Percentiles rank a stretch among this genome's conserved stretches.
These are phyloP conservation scores for Elongisporangium prolatum DNA, from an alignment of 352 stramenopile species.

Conservation along the genomic window DNA sequence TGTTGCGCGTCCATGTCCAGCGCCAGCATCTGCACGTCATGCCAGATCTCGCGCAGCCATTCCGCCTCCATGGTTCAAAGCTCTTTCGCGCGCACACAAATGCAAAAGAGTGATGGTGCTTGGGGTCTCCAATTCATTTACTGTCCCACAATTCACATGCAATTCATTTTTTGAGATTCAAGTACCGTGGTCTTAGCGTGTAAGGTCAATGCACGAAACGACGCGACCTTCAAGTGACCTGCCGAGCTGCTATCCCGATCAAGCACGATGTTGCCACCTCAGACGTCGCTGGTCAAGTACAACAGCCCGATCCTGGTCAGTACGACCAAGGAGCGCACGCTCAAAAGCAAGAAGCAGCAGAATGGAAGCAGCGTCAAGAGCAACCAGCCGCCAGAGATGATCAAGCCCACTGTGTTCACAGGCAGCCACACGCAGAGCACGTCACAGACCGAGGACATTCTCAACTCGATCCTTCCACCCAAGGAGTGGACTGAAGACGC, in stretches of 20 bases:
- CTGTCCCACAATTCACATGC: background rate
- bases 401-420: constrained; percentile 57
- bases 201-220: background rate
- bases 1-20: constrained; percentile 44
- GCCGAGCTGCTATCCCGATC: background rate
- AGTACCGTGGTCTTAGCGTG: background rate
- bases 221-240: background rate
- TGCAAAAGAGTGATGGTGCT: background rate
- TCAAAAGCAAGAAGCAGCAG: constrained; percentile 42
- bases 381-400: constrained; percentile 4
- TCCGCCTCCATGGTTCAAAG: constrained; percentile 19
- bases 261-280: constrained; percentile 69
- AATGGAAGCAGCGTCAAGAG: constrained; percentile 11
- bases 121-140: background rate
- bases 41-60: constrained; percentile 64
- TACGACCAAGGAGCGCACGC: constrained; percentile 80
- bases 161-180: too few relatives aligned
- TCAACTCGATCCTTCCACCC: constrained; percentile 90
- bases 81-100: background rate
- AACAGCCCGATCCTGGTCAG: constrained; percentile 89
- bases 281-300: constrained; percentile 90
- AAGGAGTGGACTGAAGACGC: constrained; percentile 88
- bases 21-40: constrained; percentile 60
- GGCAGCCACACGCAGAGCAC: constrained; percentile 49
- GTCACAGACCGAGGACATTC: constrained; percentile 86